Evolutionary conservation across 108 stramenopile species (phyloP), one percentile per base, ranked within the genome.

Genomic region (Skeletonema grethae): DNA sequence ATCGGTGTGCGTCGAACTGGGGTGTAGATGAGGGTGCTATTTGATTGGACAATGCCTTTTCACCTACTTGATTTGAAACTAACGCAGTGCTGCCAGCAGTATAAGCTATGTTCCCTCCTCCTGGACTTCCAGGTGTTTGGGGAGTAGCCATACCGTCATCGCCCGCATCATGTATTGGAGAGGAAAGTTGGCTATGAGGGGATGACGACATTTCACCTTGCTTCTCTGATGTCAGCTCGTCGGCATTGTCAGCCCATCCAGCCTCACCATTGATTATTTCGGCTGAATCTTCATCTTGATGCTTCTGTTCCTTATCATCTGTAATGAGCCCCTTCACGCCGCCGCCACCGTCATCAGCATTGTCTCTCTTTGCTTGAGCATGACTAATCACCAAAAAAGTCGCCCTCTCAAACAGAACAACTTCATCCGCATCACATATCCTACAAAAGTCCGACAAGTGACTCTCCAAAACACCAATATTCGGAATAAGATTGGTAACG

Each of bases 301-400:
- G 60, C 24, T 53, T 24, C 10, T 22, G 59, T 43, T 41, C 57
- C 69, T 50, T 20, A 35, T 20, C 74, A 41, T 57, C 45, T 6
- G 61, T 69, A 48, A 48, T 32, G 30, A 67, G 56, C 28, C 38
- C 43, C 13, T 15, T 53, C 72, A 24, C 35, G 0, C 66, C 66
- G 45, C 31, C 32, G 34, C 65, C 50, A 22, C 56, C 35, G 31
- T 60, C 69, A 35, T 67, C 61, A n/a, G 38, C 35, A 39, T 29
- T 59, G 59, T 71, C 80, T 35, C 48, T 61, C 65, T 65, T 77
- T 16, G 69, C 67, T 63, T 82, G 80, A 18, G 97, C 91, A 77
- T 97, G 96, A 56, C 88, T 83, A 74, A 99, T 98, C 16, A 98
- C 99, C 65, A 99, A 77, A 74, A 99, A 99, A 7, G 99, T 99